Evolutionary conservation across 768 basidiomycete genomes (phyloP), one percentile per base, ranked within the genome.

Genomic region (Hericium coralloides): DNA sequence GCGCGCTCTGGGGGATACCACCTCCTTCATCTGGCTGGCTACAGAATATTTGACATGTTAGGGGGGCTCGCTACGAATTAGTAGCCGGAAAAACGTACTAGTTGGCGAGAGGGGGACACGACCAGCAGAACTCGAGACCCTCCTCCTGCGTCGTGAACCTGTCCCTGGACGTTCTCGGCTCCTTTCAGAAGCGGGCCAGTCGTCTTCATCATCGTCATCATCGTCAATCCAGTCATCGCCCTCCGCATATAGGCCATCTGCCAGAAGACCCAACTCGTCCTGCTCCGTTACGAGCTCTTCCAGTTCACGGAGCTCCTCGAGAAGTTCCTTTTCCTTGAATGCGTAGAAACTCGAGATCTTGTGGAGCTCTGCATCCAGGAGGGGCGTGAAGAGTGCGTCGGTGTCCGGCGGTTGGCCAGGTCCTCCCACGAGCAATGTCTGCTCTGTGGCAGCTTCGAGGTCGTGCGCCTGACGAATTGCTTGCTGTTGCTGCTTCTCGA

Each of bases 261-360:
- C 76, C 8, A 71, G 72, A 25, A 82, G 65, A 0, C 86, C 86
- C 0, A 73, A 68, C 52, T 81, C 80, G 57, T 91, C 89, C 64
- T 85, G 83, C 63, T 75, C 69, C 20, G 70, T 64, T 2, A 89
- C 76, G 26, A 81, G 75, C 20, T 74, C 75, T 63, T 87, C 83
- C 55, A 91, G 66, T 22, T 79, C 77, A 0, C 71, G 69, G 4
- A 87, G 70, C 36, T 87, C 86, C 1, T 78, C 77, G 4, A 79
- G 63, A 1, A 97, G 71, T 51, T 94, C 89, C 48, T 76, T 79
- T 65, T 90, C 85, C 69, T 95, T 91, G 2, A 70, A 65, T 49
- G 79, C 78, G 69, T 98, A 98, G 69, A 98, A 98, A 0, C 73
- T 54, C 20, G 74, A 71, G 17, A 98, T 85, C 78, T 94, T 97